Conservation (phyloP, 192 early-diverging fungal genomes). For the Linderina pennispora region DNA sequence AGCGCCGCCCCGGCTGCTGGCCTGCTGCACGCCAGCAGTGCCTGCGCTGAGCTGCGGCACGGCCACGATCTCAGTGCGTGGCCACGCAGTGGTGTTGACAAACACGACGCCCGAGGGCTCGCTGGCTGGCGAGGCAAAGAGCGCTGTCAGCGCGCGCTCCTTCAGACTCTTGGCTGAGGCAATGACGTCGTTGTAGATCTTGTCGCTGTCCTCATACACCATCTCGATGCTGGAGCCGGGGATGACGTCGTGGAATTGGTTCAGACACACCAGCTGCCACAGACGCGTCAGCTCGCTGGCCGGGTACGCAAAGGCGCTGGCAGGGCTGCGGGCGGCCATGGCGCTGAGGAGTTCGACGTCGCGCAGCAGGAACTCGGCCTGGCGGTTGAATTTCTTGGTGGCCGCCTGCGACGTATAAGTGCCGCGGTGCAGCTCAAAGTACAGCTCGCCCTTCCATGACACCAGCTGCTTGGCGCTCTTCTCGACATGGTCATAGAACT, state of each 20-base stretch:
- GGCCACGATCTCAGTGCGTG: conserved; percentile 63
- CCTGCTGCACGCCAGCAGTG: background rate
- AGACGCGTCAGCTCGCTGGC: conserved; percentile 66
- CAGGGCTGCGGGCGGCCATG: conserved; percentile 25
- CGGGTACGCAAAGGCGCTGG: conserved; percentile 54
- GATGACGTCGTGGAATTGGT: conserved; percentile 97
- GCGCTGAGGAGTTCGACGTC: conserved; percentile 75
- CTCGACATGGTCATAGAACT: conserved; percentile 83
- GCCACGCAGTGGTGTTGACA: conserved; percentile 66
- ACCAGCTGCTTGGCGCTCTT: conserved; percentile 60
- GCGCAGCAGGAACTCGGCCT: conserved; percentile 75
- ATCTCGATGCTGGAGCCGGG: conserved; percentile 87
- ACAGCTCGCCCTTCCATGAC: conserved; percentile 94
- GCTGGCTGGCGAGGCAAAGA: conserved; percentile 16
- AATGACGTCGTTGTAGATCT: conserved; percentile 33
- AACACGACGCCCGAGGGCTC: conserved; percentile 35
- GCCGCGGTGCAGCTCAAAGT: conserved; percentile 97
- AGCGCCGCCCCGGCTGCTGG: conserved; percentile 11
- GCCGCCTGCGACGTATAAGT: conserved; percentile 92
- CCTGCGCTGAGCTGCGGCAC: conserved; percentile 35
- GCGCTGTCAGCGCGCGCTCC: conserved; percentile 35
- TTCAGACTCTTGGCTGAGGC: conserved; percentile 41
- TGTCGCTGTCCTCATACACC: conserved; percentile 82
- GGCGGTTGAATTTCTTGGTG: conserved; percentile 83
- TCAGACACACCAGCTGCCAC: conserved; percentile 88